Evolutionary conservation across 1,284 basidiomycete species (phyloP).

Genomic region (Ceratobasidium sp.): DNA sequence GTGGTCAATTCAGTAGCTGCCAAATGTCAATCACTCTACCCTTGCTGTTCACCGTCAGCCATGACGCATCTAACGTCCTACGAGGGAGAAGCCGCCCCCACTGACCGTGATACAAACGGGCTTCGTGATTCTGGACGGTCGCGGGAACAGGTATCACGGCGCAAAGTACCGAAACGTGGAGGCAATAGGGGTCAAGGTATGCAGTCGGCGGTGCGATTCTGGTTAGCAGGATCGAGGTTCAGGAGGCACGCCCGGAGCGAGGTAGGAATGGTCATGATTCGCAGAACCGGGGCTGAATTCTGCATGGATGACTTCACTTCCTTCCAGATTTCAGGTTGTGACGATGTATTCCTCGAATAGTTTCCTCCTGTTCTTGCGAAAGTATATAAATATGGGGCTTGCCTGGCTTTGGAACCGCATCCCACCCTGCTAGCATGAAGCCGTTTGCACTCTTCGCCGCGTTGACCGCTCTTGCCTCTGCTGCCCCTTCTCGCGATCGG

Average conservation of each 20-base stretch:
- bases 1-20: too few relatives aligned
- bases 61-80: not conserved
- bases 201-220: not conserved
- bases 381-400: constrained; percentile 3
- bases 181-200: not conserved
- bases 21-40: not conserved
- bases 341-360: not conserved
- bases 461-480: constrained; percentile 6
- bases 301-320: constrained; percentile 25
- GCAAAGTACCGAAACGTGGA: not conserved
- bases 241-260: not conserved
- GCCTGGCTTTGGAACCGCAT: not conserved
- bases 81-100: not conserved
- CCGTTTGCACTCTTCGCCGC: constrained; percentile 11
- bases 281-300: not conserved
- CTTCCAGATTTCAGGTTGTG: not conserved
- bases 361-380: not conserved
- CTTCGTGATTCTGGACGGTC: not conserved
- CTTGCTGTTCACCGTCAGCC: not conserved
- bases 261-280: constrained; percentile 1
- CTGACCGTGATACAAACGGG: not conserved
- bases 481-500: constrained; percentile 29
- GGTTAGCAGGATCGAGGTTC: not conserved
- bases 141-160: not conserved
- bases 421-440: constrained; percentile 25